Base-by-base conservation (phyloP, 345 rosid genomes). In the Euphorbia peplus region DNA sequence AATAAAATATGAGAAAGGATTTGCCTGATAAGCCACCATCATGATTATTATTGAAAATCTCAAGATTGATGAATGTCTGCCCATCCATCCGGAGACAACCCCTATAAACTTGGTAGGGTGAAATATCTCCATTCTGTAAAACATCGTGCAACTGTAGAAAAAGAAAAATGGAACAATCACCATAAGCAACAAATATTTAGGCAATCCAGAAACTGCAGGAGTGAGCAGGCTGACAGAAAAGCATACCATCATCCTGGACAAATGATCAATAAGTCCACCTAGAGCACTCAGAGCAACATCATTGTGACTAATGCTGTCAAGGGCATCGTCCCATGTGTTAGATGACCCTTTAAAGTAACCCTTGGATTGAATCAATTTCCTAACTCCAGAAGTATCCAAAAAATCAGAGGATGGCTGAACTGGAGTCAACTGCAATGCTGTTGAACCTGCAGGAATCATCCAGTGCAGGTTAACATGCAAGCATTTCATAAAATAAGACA, bases 61-160 rank as follows among this genome's bases (percentile, higher is more conserved):
- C 98, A 65, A 93, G 97, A 82, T 93, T 93, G 58, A 89, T 87
- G 77, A 93, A 55, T 21, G 97, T 89, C 77, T 93, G 98, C 50
- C 97, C 98, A 76, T 93, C 98, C 82, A 93, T 85, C 77, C 86
- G 82, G 71, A 93, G 96, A 85, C 86, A 88, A 59, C 93, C 92
- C 50, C 67, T 78, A 78, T 89, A 89, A 73, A 93, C 90, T 72
- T 91, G 85, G 79, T 91, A 93, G 55, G 97, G 95, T 25, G 74
- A 63, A 63, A 93, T 81, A 76, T 89, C 95, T 64, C 95, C 98
- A 83, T 71, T 80, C 51, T 64, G 79, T 78, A 91, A 81, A 76
- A 85, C 83, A 80, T 91, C 92, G 73, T 89, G 90, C 62, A 88
- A 81, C 97, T 91, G 86, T 50, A 70, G 63, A 16, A 42, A 39